phyloP scores from a whole-genome alignment of 805 yeast species.

The Kluyveromyces lactis region DNA sequence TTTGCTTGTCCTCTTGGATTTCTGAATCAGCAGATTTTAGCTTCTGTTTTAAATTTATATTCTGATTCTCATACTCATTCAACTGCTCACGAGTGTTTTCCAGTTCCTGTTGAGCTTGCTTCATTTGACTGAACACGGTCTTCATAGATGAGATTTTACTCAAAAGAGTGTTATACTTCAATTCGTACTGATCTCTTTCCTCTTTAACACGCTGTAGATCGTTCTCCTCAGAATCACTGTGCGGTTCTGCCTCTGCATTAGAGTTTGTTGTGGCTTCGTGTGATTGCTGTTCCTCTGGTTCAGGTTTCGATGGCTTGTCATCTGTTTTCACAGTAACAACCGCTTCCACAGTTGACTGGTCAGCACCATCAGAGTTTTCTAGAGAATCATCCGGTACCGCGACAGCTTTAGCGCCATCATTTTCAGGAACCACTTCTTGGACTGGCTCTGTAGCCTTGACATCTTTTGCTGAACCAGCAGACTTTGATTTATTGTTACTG shows the following conservation, averaged over 20 bases:
- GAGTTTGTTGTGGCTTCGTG: not conserved
- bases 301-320: slow-evolving; percentile 1
- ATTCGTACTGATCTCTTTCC: slow-evolving; percentile 51
- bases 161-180: slow-evolving; percentile 53
- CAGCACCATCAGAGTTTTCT: too few relatives aligned
- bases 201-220: slow-evolving; percentile 29
- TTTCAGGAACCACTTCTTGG: too few relatives aligned
- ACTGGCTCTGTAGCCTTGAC: not conserved
- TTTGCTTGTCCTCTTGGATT: slow-evolving; percentile 26
- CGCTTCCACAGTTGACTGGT: too few relatives aligned
- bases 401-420: too few relatives aligned
- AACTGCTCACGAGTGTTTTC: slow-evolving; percentile 46
- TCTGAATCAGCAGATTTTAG: slow-evolving; percentile 29
- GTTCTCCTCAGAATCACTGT: slow-evolving; percentile 18
- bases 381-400: too few relatives aligned
- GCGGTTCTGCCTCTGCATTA: slow-evolving; percentile 3
- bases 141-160: slow-evolving; percentile 67
- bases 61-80: slow-evolving; percentile 38
- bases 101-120: slow-evolving; percentile 56
- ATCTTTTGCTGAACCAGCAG: slow-evolving; percentile 5
- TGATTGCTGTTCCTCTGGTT: not conserved
- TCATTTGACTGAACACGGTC: slow-evolving; percentile 62
- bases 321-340: too few relatives aligned
- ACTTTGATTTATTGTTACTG: slow-evolving; percentile 5
- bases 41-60: slow-evolving; percentile 28